Conservation (phyloP, 495 filamentous ascomycete genomes). For the Daldinia concentrica region DNA sequence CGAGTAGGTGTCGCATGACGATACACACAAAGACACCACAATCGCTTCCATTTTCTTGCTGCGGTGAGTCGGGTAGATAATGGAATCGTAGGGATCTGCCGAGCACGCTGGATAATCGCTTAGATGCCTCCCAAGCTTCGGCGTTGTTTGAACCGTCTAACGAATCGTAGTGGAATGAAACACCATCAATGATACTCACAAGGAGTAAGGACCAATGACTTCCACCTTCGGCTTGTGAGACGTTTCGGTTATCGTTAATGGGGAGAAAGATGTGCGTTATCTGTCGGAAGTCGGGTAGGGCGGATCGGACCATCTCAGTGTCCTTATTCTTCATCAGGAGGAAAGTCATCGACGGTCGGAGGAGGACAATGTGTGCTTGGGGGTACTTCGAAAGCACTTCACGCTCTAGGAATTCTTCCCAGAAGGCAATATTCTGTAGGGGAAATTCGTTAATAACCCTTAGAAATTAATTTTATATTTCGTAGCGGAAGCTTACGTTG, state of each 20-base stretch:
- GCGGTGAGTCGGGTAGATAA: slow-evolving; percentile 82
- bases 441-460: slow-evolving; percentile 23
- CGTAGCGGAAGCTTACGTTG: slow-evolving; percentile 68
- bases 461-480: slow-evolving; percentile 7
- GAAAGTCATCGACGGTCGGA: slow-evolving; percentile 93
- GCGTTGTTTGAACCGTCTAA: slow-evolving; percentile 77
- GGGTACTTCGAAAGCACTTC: slow-evolving; percentile 81
- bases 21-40: slow-evolving; percentile 98
- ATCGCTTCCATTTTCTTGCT: slow-evolving; percentile 91
- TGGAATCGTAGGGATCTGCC: slow-evolving; percentile 71
- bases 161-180: slow-evolving; percentile 97
- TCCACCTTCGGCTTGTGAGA: slow-evolving; percentile 82
- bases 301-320: slow-evolving; percentile 73
- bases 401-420: slow-evolving; percentile 96
- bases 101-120: slow-evolving; percentile 71
- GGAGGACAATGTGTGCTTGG: slow-evolving; percentile 85
- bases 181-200: slow-evolving; percentile 85
- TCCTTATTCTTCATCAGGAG: slow-evolving; percentile 87
- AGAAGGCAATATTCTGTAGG: slow-evolving; percentile 85
- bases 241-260: slow-evolving; percentile 86
- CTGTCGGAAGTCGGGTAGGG: slow-evolving; percentile 79
- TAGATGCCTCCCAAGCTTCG: slow-evolving; percentile 72
- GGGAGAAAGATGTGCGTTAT: slow-evolving; percentile 97
- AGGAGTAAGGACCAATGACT: slow-evolving; percentile 95
- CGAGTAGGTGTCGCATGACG: slow-evolving; percentile 86